Percentiles rank a stretch among this genome's conserved stretches.
Conservation (phyloP, 1,139 yeast species). For the Debaryomycetaceae sp. region DNA sequence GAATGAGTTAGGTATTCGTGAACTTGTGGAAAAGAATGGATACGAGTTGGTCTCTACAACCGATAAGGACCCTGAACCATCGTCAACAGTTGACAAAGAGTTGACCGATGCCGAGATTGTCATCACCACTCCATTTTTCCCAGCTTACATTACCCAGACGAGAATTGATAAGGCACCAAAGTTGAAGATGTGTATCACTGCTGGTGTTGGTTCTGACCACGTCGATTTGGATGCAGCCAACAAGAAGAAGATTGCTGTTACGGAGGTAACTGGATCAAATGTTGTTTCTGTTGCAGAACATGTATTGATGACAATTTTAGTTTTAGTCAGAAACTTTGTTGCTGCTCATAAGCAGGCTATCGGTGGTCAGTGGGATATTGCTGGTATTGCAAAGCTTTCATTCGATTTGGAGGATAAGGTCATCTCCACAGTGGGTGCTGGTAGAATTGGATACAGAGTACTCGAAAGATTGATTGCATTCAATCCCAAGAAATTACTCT, state of each 20-base stretch:
- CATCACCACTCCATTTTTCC: constrained; percentile 83
- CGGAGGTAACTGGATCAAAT: constrained; percentile 82
- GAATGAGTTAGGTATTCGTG: constrained; percentile 70
- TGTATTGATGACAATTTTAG: constrained; percentile 70
- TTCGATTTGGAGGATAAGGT: constrained; percentile 76
- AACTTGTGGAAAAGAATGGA: constrained; percentile 63
- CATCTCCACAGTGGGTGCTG: constrained; percentile 77
- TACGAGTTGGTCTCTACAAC: constrained; percentile 65
- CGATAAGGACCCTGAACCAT: constrained; percentile 62
- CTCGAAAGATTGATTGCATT: constrained; percentile 71
- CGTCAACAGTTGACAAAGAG: constrained; percentile 58
- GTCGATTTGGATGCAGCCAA: constrained; percentile 73
- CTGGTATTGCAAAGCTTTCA: constrained; percentile 64
- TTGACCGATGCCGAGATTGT: constrained; percentile 70
- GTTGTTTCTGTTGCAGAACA: constrained; percentile 83
- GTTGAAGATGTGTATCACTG: constrained; percentile 69
- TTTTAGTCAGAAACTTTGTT: constrained; percentile 70
- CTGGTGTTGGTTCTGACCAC: constrained; percentile 86
- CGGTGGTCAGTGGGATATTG: constrained; percentile 70
- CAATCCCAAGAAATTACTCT: constrained; percentile 68
- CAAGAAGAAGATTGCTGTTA: constrained; percentile 57
- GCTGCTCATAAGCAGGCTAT: constrained; percentile 73
- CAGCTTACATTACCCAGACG: constrained; percentile 68
- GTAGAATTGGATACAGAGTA: constrained; percentile 77
- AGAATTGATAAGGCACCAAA: constrained; percentile 71